Base-by-base conservation (phyloP, 495 filamentous ascomycete genomes). In the Neurospora africana region DNA sequence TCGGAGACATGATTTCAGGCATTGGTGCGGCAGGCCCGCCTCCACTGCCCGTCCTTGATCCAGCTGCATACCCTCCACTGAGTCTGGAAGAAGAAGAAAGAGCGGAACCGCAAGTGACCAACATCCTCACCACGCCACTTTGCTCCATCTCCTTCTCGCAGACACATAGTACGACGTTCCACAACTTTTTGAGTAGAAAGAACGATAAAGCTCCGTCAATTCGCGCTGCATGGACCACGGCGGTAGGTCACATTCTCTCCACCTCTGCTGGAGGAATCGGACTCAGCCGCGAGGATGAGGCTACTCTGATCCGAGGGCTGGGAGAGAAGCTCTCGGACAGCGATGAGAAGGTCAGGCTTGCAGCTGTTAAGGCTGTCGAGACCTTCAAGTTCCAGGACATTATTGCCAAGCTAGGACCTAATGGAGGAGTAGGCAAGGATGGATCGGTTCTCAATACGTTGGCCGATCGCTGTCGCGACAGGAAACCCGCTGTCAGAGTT, bases 1-100 rank as follows among this genome's bases (percentile, higher is more conserved):
- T 99, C 37, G 95, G 95, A 38, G 95, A 98, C 76, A 93, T 99
- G 81, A 89, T 95, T 21, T 88, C 94, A 27, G 94, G 94, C 11
- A 94, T 97, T 77, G 94, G 94, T 71, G 91, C 94, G 73, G 92
- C 93, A 73, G 94, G 94, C 3, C 91, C 91, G 69, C 92, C 93
- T 30, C 88, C 91, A 10, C 81, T 89, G 27, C 87, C 90, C 17
- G 79, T 84, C 9, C 87, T 95, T 78, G 92, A 98, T 77, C 91
- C 94, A 41, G 85, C 90, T 3, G 89, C 89, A 41, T 97, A 94
- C 76, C 94, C 94, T 7, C 91, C 92, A 17, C 83, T 91, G 41
- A 90, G 86, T 30, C 79, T 97, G 44, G 86, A 85, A 15, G 87
- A 89, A 41, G 87, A 89, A 39, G 76, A 84, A 4, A 82, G 87